Evolutionary conservation across 2,329 filamentous ascomycete genomes (phyloP).

Genomic region (Alternaria viburni): DNA sequence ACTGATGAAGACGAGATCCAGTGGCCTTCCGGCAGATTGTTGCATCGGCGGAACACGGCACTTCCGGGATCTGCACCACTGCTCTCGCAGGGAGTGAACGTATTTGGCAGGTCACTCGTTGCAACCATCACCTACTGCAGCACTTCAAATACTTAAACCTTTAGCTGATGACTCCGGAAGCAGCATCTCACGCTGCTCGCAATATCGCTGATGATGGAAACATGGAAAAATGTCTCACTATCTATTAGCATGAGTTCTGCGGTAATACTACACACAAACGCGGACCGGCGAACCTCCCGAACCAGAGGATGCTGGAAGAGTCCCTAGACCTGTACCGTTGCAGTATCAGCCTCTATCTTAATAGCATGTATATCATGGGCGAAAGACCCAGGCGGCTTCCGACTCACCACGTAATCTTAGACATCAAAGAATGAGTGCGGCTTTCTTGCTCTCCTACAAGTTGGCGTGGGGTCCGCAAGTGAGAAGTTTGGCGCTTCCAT

Average conservation of each 20-base stretch:
- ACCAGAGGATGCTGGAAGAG: not conserved
- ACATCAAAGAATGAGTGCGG: not conserved
- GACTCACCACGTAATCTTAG: not conserved
- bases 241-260: not conserved
- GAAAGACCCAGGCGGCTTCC: not conserved
- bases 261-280: not conserved
- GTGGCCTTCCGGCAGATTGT: not conserved
- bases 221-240: not conserved
- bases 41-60: not conserved
- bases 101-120: not conserved
- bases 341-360: not conserved
- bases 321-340: not conserved
- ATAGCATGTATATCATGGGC: not conserved
- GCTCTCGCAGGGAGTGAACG: slow-evolving; percentile 8
- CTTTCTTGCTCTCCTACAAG: not conserved
- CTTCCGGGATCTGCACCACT: slow-evolving; percentile 3
- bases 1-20: not conserved
- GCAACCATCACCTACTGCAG: not conserved
- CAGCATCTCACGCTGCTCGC: not conserved
- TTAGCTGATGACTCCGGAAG: not conserved
- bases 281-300: not conserved
- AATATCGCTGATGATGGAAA: not conserved
- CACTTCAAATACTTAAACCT: not conserved
- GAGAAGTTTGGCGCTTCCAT: not conserved
- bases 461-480: not conserved